Conservation (phyloP, 345 rosid genomes). For the Syzygium oleosum region DNA sequence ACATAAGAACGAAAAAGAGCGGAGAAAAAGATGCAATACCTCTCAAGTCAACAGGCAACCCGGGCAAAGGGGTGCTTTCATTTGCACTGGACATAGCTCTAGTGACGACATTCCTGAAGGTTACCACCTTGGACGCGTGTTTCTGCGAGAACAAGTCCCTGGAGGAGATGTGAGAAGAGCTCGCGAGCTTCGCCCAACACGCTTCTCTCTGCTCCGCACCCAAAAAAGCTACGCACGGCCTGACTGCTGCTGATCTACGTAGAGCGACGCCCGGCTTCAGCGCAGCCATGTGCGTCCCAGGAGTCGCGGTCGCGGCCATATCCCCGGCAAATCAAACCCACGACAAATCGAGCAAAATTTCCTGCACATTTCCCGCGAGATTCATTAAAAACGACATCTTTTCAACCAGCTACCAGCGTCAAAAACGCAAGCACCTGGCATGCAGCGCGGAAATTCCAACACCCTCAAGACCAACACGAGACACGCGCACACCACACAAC, state of each 20-base stretch:
- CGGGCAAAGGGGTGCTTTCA: slow-evolving; percentile 21
- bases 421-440: background rate
- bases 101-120: slow-evolving; percentile 10
- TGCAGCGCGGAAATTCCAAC: background rate
- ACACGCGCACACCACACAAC: background rate
- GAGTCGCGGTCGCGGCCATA: slow-evolving; percentile 32
- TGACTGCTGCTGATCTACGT: background rate
- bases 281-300: slow-evolving; percentile 21
- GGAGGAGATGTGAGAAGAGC: slow-evolving; percentile 26
- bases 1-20: background rate
- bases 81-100: slow-evolving; percentile 13
- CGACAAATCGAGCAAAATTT: background rate
- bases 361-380: background rate
- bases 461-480: background rate
- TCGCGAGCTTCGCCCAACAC: slow-evolving; percentile 24
- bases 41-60: slow-evolving; percentile 52
- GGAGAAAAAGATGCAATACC: slow-evolving; percentile 10
- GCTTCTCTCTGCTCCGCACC: slow-evolving; percentile 9
- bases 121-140: slow-evolving; percentile 5
- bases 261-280: slow-evolving; percentile 21
- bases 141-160: slow-evolving; percentile 14
- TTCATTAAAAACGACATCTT: background rate
- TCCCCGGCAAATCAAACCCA: background rate
- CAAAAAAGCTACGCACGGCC: background rate
- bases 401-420: background rate